phyloP scores from a whole-genome alignment of 306 rosid species.

The Sicyos baderoa region DNA sequence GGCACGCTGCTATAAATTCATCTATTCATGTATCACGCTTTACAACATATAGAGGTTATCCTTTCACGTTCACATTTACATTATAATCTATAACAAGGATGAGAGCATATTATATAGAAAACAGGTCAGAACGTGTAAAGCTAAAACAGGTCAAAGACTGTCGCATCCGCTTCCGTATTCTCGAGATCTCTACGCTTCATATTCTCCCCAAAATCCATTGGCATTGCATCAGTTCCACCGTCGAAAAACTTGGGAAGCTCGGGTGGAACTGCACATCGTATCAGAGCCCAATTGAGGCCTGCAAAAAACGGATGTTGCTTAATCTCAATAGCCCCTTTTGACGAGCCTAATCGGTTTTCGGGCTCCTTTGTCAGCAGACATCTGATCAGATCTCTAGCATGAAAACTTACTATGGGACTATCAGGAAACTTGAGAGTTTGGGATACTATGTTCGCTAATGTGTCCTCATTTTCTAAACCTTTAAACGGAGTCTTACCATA shows the following conservation, averaged over 20 bases:
- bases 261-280: slow-evolving; percentile 83
- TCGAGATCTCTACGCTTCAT: slow-evolving; percentile 40
- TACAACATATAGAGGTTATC: slow-evolving; percentile 36
- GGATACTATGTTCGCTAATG: slow-evolving; percentile 65
- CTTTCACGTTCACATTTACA: slow-evolving; percentile 37
- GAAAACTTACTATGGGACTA: slow-evolving; percentile 75
- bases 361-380: slow-evolving; percentile 82
- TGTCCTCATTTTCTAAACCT: slow-evolving; percentile 72
- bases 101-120: neutral
- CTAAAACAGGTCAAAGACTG: slow-evolving; percentile 82
- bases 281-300: slow-evolving; percentile 96
- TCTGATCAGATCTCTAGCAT: slow-evolving; percentile 82
- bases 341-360: slow-evolving; percentile 77
- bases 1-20: slow-evolving; percentile 32
- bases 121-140: slow-evolving; percentile 1
- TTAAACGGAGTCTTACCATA: slow-evolving; percentile 95
- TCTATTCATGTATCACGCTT: slow-evolving; percentile 50
- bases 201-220: slow-evolving; percentile 44
- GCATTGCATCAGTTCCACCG: slow-evolving; percentile 34
- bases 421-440: slow-evolving; percentile 80
- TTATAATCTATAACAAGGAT: slow-evolving; percentile 36
- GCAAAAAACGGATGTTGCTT: slow-evolving; percentile 91
- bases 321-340: slow-evolving; percentile 88
- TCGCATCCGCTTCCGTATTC: slow-evolving; percentile 42
- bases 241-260: slow-evolving; percentile 67